Evolutionary conservation across 371 early-diverging fungal species (phyloP), one percentile per base, ranked within the genome.

Genomic region (Mortierella sp.): DNA sequence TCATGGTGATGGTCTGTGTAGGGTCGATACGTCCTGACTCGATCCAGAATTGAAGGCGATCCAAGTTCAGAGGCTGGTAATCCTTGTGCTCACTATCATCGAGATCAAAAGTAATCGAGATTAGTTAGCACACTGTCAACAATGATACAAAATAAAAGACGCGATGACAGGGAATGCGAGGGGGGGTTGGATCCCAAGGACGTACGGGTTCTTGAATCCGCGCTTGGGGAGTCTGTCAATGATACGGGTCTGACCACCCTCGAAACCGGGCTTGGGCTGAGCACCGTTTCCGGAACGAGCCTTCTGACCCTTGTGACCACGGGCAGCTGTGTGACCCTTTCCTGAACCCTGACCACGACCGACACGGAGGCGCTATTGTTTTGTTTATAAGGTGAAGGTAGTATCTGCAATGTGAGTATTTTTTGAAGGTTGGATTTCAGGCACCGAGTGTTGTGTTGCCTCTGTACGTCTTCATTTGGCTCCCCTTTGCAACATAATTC

Each of bases 221-320:
- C 96, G 93, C 90, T 97, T 97, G 10, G 99, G 99, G 58, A 97
- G 91, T n/a, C 94, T 92, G 77, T 93, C 93, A 48, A 94, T 91
- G 63, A 98, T 78, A 58, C 97, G 96, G 16, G 96, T 96, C 87
- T 98, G 98, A 70, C 99, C 99, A 88, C 99, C 99, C 89, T 98
- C 97, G 87, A 97, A 99, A 50, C 95, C 97, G 6, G 95, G 96
- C 28, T 91, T 89, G 45, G 97, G 97, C 73, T 94, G 92, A 54
- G 94, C 91, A 58, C 75, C 73, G 76, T 95, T 96, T 80, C 96
- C 94, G 5, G 95, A 80, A 31, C 98, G 94, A 21, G 97, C 95
- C 75, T 97, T 96, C 88, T 95, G 97, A 81, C 99, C 99, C 88
- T 98, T 98, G 75, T 95, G 95, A 85, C 99, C 98, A 48, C 97